Evolutionary conservation across 2,329 filamentous ascomycete genomes (phyloP), one percentile per base, ranked within the genome.

Genomic region (Pseudogymnoascus sp.): DNA sequence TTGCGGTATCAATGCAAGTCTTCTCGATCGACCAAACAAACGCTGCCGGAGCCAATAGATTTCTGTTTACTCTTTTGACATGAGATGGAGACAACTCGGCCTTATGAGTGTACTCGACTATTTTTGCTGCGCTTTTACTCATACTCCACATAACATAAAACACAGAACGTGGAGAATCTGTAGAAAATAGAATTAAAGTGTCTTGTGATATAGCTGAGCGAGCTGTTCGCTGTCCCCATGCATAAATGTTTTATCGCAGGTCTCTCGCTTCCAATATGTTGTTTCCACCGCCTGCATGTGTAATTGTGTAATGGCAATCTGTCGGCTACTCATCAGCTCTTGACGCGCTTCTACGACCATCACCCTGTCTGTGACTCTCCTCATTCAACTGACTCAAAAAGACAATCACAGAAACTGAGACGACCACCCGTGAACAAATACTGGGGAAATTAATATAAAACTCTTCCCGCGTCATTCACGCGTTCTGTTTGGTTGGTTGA

Each of bases 101-200:
- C 50, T 33, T 56, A 19, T 21, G 26, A 19, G 29, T 29, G 4
- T 15, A 4, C n/a, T 56, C 29, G 29, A 17, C n/a, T 56, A 10
- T 31, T 33, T 33, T 33, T 7, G 3, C 29, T 26, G 10, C 29
- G 10, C 7, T 19, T 56, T 56, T 56, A 33, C 50, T 33, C 50
- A 56, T 33, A 53, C 50, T 56, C 50, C 50, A 56, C 50, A 56
- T 21, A 56, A 19, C 50, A 56, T 56, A 56, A 56, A 56, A 56
- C 50, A 56, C 11, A 3, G 26, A 56, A 56, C 50, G 50, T 56
- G 50, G 50, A n/a, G 50, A 33, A 56, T 56, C 29, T 56, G 50
- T 56, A 19, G 29, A 33, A 56, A 56, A 33, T 56, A 56, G 29
- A 56, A 56, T 56, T 33, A 56, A 56, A 19, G 13, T 56, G 50